These are phyloP conservation scores for Emmonsiellopsis sp. DNA, from an alignment of 2,329 filamentous ascomycete genomes.

Conservation along the genomic window DNA sequence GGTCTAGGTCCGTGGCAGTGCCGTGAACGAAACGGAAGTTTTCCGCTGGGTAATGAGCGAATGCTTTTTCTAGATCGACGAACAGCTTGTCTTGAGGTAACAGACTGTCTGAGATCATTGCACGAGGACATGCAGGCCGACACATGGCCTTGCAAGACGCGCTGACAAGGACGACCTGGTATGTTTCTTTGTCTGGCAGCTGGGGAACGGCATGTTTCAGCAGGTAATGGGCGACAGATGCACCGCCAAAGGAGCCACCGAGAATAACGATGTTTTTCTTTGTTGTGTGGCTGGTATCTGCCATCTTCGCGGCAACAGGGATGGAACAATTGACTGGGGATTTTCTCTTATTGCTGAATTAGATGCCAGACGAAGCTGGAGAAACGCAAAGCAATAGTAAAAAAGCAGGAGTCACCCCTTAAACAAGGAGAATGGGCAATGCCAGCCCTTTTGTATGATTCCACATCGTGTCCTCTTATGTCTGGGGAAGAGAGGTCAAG, in stretches of 20 bases:
- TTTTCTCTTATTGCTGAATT: not conserved
- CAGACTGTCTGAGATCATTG: slow-evolving; percentile 37
- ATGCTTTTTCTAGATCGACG: slow-evolving; percentile 27
- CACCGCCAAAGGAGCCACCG: slow-evolving; percentile 45
- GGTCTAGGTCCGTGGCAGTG: slow-evolving; percentile 17
- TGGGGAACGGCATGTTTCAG: slow-evolving; percentile 43
- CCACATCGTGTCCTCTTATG: too few relatives aligned
- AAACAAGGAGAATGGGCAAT: too few relatives aligned
- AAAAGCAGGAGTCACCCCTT: too few relatives aligned
- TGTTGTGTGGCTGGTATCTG: not conserved
- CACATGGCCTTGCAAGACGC: slow-evolving; percentile 34
- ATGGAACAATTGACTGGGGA: not conserved
- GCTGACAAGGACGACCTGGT: slow-evolving; percentile 38
- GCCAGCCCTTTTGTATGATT: too few relatives aligned
- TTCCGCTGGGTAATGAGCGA: slow-evolving; percentile 30
- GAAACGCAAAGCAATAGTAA: not conserved
- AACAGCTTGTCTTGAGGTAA: not conserved
- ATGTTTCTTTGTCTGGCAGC: slow-evolving; percentile 12
- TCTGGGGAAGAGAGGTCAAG: too few relatives aligned
- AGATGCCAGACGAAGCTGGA: not conserved
- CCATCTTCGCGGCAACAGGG: not conserved
- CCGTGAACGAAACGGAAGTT: slow-evolving; percentile 38
- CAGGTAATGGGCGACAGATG: slow-evolving; percentile 46
- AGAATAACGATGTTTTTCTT: slow-evolving; percentile 36
- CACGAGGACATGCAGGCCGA: slow-evolving; percentile 39